These are phyloP conservation scores for Chrysoporthe puriensis DNA, from an alignment of 2,329 filamentous ascomycete species.

Conservation along the genomic window DNA sequence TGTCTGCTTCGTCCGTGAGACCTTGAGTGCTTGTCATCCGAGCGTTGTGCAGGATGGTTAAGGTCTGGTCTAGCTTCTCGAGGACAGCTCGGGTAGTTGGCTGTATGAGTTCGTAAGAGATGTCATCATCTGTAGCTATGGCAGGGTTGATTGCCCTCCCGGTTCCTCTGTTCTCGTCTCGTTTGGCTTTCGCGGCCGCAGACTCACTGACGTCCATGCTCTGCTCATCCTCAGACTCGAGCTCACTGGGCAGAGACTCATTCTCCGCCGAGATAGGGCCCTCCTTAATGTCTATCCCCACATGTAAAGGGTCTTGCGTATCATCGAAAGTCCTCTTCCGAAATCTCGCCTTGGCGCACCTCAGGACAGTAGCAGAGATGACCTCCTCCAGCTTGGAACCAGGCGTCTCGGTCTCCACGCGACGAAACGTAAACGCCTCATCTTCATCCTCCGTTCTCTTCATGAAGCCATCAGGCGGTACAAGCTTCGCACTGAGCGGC, in stretches of 20 bases:
- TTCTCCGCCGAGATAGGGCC: constrained; percentile 29
- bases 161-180: neutral
- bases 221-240: constrained; percentile 7
- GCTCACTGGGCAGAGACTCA: constrained; percentile 5
- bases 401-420: constrained; percentile 48
- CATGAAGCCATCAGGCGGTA: constrained; percentile 62
- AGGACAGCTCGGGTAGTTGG: constrained; percentile 75
- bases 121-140: constrained; percentile 71
- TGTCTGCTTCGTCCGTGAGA: constrained; percentile 33
- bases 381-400: constrained; percentile 71
- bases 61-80: constrained; percentile 67
- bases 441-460: constrained; percentile 50
- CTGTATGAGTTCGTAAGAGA: constrained; percentile 65
- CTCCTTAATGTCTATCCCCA: constrained; percentile 1
- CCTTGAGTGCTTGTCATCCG: constrained; percentile 55
- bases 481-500: constrained; percentile 68
- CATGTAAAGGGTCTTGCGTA: constrained; percentile 5
- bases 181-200: neutral
- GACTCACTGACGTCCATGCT: neutral
- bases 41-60: constrained; percentile 71
- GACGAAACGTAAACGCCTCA: constrained; percentile 56
- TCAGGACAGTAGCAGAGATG: constrained; percentile 67
- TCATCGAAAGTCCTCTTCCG: constrained; percentile 40
- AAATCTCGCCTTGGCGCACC: constrained; percentile 70
- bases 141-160: constrained; percentile 49